phyloP scores from a whole-genome alignment of 78 protist species.

The Ministeria vibrans region DNA sequence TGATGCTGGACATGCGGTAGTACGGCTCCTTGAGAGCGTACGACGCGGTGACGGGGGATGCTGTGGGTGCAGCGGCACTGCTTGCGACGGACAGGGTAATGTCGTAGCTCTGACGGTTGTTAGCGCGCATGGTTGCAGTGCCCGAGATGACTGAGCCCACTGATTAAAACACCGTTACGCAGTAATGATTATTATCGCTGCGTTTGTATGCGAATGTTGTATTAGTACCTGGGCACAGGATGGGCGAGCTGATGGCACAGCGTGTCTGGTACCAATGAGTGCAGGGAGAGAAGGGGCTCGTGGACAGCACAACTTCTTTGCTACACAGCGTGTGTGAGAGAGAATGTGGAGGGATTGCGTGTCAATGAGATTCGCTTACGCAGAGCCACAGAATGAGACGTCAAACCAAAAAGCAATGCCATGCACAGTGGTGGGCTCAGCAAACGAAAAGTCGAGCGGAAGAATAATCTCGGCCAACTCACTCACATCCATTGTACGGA shows the following conservation, averaged over 20 bases:
- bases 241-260: slow-evolving; percentile 8
- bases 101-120: slow-evolving; percentile 28
- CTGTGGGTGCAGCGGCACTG: too few species aligned
- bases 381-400: slow-evolving; percentile 24
- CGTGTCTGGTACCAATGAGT: slow-evolving; percentile 14
- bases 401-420: slow-evolving; percentile 42
- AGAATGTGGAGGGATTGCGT: background rate
- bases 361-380: slow-evolving; percentile 5
- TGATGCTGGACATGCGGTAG: background rate
- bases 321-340: background rate
- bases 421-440: background rate
- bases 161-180: too few species aligned
- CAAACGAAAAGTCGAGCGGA: background rate
- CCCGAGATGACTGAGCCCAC: background rate
- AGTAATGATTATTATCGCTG: too few species aligned
- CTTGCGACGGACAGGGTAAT: too few species aligned
- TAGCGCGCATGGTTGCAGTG: background rate
- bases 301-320: background rate
- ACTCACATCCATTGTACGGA: background rate
- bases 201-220: too few species aligned
- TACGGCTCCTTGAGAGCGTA: background rate
- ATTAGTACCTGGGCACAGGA: background rate
- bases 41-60: background rate
- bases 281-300: background rate
- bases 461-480: background rate